These are phyloP conservation scores for Berkeleyomyces rouxiae DNA, from an alignment of 2,329 filamentous ascomycete genomes.

Conservation along the genomic window DNA sequence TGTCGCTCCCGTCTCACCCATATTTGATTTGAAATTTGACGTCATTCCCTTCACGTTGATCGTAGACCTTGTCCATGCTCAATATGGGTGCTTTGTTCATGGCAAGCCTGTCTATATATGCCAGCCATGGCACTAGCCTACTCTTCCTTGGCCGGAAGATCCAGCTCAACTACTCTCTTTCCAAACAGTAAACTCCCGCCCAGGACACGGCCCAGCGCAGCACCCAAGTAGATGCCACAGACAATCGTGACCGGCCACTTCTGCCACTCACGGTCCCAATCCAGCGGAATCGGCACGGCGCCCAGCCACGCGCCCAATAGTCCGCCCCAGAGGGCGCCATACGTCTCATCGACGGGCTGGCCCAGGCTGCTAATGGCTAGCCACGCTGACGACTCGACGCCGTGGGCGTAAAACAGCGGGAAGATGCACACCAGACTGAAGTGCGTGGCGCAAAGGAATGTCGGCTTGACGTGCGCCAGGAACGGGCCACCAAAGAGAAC, in stretches of 20 bases:
- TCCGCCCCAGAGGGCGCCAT: slow-evolving; percentile 65
- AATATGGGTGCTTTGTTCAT: too few relatives aligned
- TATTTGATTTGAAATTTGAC: too few relatives aligned
- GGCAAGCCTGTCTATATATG: background rate
- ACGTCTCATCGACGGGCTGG: slow-evolving; percentile 65
- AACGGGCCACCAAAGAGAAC: slow-evolving; percentile 86
- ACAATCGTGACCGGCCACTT: slow-evolving; percentile 90
- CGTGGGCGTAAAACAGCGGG: slow-evolving; percentile 72
- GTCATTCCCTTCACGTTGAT: too few relatives aligned
- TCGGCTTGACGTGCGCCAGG: slow-evolving; percentile 64
- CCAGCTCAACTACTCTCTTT: slow-evolving; percentile 23
- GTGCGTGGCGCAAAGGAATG: slow-evolving; percentile 64
- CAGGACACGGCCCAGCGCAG: slow-evolving; percentile 49
- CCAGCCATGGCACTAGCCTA: slow-evolving; percentile 12
- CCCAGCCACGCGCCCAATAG: slow-evolving; percentile 79
- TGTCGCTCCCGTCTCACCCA: too few relatives aligned
- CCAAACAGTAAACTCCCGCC: slow-evolving; percentile 36
- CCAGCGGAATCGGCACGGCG: slow-evolving; percentile 84
- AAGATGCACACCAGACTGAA: slow-evolving; percentile 63
- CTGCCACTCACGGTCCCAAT: slow-evolving; percentile 99
- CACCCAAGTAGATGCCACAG: slow-evolving; percentile 65
- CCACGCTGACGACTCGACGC: slow-evolving; percentile 58
- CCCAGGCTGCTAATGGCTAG: slow-evolving; percentile 48
- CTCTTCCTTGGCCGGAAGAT: slow-evolving; percentile 18
- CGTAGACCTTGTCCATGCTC: too few relatives aligned